Evolutionary conservation across 2,329 filamentous ascomycete species (phyloP), one percentile per base, ranked within the genome.

Genomic region (Cladosporium sp.): DNA sequence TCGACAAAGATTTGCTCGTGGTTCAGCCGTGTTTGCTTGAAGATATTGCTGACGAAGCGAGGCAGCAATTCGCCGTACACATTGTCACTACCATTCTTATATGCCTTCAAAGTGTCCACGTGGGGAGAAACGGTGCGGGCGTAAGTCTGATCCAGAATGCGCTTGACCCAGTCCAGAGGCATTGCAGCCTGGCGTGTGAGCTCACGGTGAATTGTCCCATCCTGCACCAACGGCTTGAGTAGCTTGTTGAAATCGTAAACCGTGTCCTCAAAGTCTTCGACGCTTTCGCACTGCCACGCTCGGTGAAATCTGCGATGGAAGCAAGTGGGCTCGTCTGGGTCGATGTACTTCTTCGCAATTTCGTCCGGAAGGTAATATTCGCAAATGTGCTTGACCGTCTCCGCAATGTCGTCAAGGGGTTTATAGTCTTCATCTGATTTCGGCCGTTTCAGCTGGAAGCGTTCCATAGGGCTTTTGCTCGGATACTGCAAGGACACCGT

Each of bases 1-100:
- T 98, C 93, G 55, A 98, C 85, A 67, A 98, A 97, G 35, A 95
- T 83, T 61, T 95, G 87, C 46, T 85, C 81, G 0, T 88, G 92
- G 55, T 82, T 90, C 68, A 97, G 82, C 42, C 82, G 77, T 3
- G 87, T 86, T 67, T 89, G 81, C 13, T 84, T 81, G 61, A 98
- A 84, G 55, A 97, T 89, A 54, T 85, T 82, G 57, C 86, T 87
- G 58, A 93, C 81, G 66, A 98, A 95, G 1, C 85, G 84, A 16
- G 90, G 86, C 31, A 93, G 77, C 22, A 98, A 81, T 69, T 98
- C 93, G 66, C 93, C 93, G 66, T 98, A 98, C 37, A 95, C 88
- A 61, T 95, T 92, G 70, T 95, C 89, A 59, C 87, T 89, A 61
- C 91, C 92, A 66, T 90, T 89, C 65, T 93, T 83, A 68, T 97